Percentiles rank a stretch among this genome's conserved stretches.
Evolutionary conservation across 2,329 filamentous ascomycete genomes (phyloP).

Genomic region (Leptographium wingfieldii): DNA sequence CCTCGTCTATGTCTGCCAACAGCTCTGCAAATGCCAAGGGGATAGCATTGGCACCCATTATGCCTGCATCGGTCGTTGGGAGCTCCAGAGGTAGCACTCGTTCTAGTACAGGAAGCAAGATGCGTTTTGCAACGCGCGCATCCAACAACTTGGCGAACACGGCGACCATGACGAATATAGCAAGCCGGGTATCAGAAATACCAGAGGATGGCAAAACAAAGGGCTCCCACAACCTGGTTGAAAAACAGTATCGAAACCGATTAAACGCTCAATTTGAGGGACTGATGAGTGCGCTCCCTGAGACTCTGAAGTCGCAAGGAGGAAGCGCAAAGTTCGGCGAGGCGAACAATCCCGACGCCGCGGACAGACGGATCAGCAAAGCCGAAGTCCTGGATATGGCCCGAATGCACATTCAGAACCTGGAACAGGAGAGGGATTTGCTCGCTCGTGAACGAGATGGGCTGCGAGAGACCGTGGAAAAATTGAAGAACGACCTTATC

Average conservation of each 20-base stretch:
- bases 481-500: constrained; percentile 7
- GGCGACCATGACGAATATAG: constrained; percentile 13
- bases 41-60: neutral
- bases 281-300: constrained; percentile 11
- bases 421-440: constrained; percentile 19
- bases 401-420: constrained; percentile 19
- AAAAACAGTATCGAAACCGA: constrained; percentile 13
- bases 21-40: neutral
- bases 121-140: constrained; percentile 19
- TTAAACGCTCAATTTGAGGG: constrained; percentile 12
- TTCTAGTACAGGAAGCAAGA: constrained; percentile 4
- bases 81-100: neutral
- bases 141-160: constrained; percentile 16
- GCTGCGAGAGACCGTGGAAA: constrained; percentile 10
- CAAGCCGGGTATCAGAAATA: constrained; percentile 15
- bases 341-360: constrained; percentile 8
- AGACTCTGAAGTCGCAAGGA: constrained; percentile 1
- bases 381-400: constrained; percentile 24
- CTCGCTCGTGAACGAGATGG: constrained; percentile 19
- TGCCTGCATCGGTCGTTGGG: neutral
- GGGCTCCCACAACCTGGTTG: constrained; percentile 11
- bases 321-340: neutral
- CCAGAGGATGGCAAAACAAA: constrained; percentile 4
- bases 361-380: constrained; percentile 22
- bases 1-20: neutral